A percentile compares a stretch with the other conserved stretches of the same genome.
Conservation (phyloP, 148 eudicot genomes). For the Rhododendron molle region DNA sequence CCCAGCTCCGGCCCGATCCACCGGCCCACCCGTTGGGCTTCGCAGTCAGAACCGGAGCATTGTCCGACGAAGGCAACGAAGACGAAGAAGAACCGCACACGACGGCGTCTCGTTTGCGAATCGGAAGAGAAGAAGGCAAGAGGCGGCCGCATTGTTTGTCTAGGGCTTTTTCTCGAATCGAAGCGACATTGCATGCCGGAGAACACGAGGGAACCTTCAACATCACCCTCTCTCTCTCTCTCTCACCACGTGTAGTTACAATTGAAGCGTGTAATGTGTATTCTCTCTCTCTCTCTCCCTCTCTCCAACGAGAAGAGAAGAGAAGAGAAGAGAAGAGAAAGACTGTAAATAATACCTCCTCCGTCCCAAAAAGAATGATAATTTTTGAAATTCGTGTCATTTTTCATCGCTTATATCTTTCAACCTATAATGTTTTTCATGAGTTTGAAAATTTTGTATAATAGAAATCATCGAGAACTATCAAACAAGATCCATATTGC, state of each 20-base stretch:
- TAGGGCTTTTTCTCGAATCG: background rate
- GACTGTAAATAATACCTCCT: too few species aligned
- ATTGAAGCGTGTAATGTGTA: background rate
- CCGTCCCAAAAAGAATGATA: too few species aligned
- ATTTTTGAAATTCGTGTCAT: too few species aligned
- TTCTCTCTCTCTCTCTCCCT: background rate
- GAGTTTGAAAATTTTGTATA: too few species aligned
- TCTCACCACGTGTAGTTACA: background rate
- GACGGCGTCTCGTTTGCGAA: background rate
- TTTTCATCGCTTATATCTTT: too few species aligned
- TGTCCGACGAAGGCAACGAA: background rate
- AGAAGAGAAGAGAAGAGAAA: too few species aligned
- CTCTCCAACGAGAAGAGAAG: too few species aligned
- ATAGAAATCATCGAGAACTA: too few species aligned
- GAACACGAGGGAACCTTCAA: background rate
- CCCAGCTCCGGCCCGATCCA: slow-evolving; percentile 25
- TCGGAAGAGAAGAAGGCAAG: background rate
- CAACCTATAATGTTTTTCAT: too few species aligned
- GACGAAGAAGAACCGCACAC: background rate
- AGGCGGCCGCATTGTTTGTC: background rate
- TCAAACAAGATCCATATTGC: too few species aligned
- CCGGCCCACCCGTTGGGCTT: background rate
- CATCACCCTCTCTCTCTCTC: background rate
- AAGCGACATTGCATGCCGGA: background rate
- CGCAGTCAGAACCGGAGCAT: background rate